Evolutionary conservation across 108 stramenopile genomes (phyloP).

Genomic region (Skeletonema costatum): DNA sequence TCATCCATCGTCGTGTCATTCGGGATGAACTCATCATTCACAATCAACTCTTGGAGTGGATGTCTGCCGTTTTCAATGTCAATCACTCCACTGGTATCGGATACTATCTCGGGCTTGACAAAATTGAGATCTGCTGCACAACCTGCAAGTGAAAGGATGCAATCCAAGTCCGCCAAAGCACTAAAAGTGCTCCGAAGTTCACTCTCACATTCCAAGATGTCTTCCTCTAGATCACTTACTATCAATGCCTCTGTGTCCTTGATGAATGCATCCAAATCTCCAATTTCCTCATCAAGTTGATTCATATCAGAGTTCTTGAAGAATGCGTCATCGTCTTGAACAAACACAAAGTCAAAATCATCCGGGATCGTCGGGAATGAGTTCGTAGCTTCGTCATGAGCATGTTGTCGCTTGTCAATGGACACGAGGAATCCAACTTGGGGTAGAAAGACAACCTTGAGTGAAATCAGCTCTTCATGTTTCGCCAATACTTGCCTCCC

Average conservation of each 20-base stretch:
- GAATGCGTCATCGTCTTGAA: constrained; percentile 76
- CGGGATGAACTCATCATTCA: constrained; percentile 87
- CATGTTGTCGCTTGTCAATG: constrained; percentile 61
- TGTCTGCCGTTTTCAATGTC: constrained; percentile 91
- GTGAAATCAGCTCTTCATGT: constrained; percentile 59
- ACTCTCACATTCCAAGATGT: constrained; percentile 81
- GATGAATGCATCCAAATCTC: constrained; percentile 91
- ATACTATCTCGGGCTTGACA: constrained; percentile 70
- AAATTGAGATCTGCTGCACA: constrained; percentile 87
- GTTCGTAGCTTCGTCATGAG: constrained; percentile 46
- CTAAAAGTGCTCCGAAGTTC: constrained; percentile 82
- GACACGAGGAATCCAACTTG: constrained; percentile 91
- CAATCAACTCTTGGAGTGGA: constrained; percentile 94
- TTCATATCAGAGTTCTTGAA: constrained; percentile 87
- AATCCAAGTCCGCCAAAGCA: constrained; percentile 88
- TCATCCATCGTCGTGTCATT: constrained; percentile 83
- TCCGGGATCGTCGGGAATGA: constrained; percentile 60
- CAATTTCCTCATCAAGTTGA: constrained; percentile 87
- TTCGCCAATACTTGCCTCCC: constrained; percentile 57
- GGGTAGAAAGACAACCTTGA: constrained; percentile 89
- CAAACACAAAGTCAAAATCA: constrained; percentile 80
- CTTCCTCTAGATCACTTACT: constrained; percentile 91
- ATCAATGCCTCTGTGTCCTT: constrained; percentile 88
- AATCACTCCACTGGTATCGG: constrained; percentile 62
- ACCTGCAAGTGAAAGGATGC: constrained; percentile 83